Percentiles rank a stretch among this genome's conserved stretches.
These are phyloP conservation scores for Tylopilus plumbeoviolaceoides DNA, from an alignment of 768 basidiomycete genomes.

Conservation along the genomic window DNA sequence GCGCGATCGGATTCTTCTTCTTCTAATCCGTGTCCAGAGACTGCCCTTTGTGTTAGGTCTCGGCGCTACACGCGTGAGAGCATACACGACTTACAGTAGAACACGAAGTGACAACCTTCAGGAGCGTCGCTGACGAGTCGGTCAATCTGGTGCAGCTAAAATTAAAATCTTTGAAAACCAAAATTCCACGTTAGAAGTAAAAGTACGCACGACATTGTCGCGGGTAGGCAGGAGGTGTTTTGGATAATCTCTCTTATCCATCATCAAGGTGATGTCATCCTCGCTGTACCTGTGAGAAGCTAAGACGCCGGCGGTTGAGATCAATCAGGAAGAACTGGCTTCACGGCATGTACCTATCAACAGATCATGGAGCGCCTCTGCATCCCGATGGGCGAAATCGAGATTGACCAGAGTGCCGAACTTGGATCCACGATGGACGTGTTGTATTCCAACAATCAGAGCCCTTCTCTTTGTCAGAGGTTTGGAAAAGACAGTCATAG, in stretches of 20 bases:
- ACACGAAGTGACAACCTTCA: conserved; percentile 47
- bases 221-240: conserved; percentile 37
- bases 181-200: background rate
- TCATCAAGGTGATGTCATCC: conserved; percentile 40
- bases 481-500: background rate
- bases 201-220: conserved; percentile 39
- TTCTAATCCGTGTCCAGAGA: conserved; percentile 22
- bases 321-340: background rate
- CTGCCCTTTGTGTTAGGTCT: conserved; percentile 5
- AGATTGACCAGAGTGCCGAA: conserved; percentile 7
- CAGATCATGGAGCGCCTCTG: conserved; percentile 2
- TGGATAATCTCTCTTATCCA: conserved; percentile 34
- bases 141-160: conserved; percentile 37
- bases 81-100: conserved; percentile 44
- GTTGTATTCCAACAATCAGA: conserved; percentile 16
- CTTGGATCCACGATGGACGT: conserved; percentile 4
- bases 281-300: conserved; percentile 36
- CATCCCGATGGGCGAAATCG: conserved; percentile 20
- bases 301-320: conserved; percentile 10
- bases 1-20: conserved; percentile 24
- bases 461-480: conserved; percentile 13
- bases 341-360: conserved; percentile 16
- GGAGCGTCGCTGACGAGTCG: conserved; percentile 39
- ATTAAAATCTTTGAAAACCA: background rate
- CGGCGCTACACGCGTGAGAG: no score